Base-by-base conservation (phyloP, 208 protist genomes). In the Acanthamoeba sp. region DNA sequence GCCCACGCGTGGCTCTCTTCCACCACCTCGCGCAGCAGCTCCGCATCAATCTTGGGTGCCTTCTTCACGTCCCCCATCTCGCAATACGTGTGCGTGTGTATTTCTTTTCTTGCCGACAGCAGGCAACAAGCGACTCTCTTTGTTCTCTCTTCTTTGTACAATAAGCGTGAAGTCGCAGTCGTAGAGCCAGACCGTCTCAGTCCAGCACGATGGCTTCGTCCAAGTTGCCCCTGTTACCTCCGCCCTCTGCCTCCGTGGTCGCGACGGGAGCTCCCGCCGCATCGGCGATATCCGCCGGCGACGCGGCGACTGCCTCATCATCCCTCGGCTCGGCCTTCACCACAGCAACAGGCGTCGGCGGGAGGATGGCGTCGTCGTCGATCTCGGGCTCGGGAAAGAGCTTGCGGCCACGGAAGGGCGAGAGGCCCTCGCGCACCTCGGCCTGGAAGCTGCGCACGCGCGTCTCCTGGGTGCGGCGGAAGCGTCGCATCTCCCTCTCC, bases 281-380 rank as follows among this genome's bases (percentile, higher is more conserved):
- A n/a, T n/a, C n/a, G n/a, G n/a, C n/a, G n/a, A n/a, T n/a, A n/a
- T n/a, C n/a, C n/a, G n/a, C n/a, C n/a, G 45, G 45, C 45, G 45
- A 50, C 5, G 45, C 22, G 20, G 6, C 55, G 24, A 24, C 1
- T 6, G 10, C 22, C 6, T 62, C 55, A 14, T 62, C 55, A 6
- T 62, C 22, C 6, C 16, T 62, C 20, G 55, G 55, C 24, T 62
- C 55, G 55, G 64, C 27, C 29, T 73, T 12, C 14, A 84, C 27
- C 36, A 84, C 42, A 12, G 10, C 29, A 42, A 80, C 18, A 42
- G 29, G 4, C 24, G 34, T 84, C 38, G 34, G 73, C 34, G 73
- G 73, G 29, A 84, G 73, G 73, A 84, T 84, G 73, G 73, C 34
- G 42, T 84, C 73, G 73, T 84, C 73, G 42, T 84, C 82, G 42